phyloP scores from a whole-genome alignment of 2,329 filamentous ascomycete species.

The Claviceps fusiformis region DNA sequence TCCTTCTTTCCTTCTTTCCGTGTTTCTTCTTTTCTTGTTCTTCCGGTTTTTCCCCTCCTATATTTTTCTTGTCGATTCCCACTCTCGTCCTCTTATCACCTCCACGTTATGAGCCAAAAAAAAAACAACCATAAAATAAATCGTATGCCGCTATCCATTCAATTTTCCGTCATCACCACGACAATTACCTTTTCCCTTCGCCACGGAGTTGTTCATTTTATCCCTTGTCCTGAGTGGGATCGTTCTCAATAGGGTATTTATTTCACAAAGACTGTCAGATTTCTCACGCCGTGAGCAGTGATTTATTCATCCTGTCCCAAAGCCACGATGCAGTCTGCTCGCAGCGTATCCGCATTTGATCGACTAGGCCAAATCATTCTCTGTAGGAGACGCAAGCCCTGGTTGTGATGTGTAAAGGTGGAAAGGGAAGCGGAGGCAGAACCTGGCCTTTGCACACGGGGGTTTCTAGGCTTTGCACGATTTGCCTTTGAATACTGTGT shows the following conservation, averaged over 20 bases:
- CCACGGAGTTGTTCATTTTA: neutral
- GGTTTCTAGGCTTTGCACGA: neutral
- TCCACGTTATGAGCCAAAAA: neutral
- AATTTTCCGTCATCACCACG: neutral
- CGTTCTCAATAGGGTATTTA: neutral
- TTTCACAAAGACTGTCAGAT: neutral
- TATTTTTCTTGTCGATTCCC: neutral
- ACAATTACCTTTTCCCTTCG: neutral
- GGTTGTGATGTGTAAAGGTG: neutral
- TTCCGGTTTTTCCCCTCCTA: neutral
- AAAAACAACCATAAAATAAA: neutral
- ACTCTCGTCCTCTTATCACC: neutral
- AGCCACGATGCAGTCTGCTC: neutral
- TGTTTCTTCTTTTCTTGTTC: neutral
- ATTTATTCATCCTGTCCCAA: neutral
- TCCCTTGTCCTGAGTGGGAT: neutral
- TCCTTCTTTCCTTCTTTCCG: neutral
- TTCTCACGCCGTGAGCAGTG: neutral
- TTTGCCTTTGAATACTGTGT: constrained; percentile 2
- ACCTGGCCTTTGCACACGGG: neutral
- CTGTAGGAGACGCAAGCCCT: neutral
- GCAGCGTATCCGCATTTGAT: neutral
- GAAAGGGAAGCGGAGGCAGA: neutral
- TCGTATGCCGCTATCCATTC: neutral
- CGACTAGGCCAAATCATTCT: neutral